Conservation (phyloP, 805 yeast genomes). For the Teunomyces barrocoloradensis region DNA sequence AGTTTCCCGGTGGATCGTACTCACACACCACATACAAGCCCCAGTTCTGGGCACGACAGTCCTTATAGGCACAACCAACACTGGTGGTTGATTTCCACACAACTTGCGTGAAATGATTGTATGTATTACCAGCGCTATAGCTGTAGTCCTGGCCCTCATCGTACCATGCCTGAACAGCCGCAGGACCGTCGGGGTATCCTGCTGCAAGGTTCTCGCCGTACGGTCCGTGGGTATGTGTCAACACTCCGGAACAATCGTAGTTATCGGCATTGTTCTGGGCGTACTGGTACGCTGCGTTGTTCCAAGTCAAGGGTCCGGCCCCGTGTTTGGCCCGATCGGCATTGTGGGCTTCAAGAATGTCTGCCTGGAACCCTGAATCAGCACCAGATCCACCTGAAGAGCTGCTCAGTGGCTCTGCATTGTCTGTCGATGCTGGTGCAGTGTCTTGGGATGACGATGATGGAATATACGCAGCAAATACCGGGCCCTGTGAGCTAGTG, state of each 20-base stretch:
- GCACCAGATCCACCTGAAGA: constrained; percentile 11
- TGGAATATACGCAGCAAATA: constrained; percentile 2
- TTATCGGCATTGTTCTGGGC: constrained; percentile 34
- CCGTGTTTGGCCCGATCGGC: constrained; percentile 29
- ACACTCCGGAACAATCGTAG: constrained; percentile 37
- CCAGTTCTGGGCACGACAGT: constrained; percentile 30
- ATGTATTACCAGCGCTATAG: constrained; percentile 23
- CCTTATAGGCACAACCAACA: constrained; percentile 33
- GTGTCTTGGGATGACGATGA: background rate
- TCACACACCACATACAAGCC: constrained; percentile 32
- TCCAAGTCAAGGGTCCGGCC: constrained; percentile 31
- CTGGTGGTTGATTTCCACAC: constrained; percentile 29
- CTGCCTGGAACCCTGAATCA: constrained; percentile 27
- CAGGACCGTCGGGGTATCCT: constrained; percentile 28
- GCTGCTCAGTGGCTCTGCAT: no score
- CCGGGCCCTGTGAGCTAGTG: constrained; percentile 2
- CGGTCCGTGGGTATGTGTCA: constrained; percentile 36
- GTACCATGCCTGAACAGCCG: constrained; percentile 36
- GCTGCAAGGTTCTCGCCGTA: constrained; percentile 40
- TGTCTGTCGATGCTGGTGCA: constrained; percentile 3
- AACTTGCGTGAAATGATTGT: constrained; percentile 32
- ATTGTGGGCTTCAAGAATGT: constrained; percentile 34
- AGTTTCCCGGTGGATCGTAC: constrained; percentile 36
- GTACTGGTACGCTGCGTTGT: constrained; percentile 27
- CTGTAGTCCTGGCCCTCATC: constrained; percentile 28